phyloP scores from a whole-genome alignment of 768 basidiomycete species.

The Kwoniella europaea region DNA sequence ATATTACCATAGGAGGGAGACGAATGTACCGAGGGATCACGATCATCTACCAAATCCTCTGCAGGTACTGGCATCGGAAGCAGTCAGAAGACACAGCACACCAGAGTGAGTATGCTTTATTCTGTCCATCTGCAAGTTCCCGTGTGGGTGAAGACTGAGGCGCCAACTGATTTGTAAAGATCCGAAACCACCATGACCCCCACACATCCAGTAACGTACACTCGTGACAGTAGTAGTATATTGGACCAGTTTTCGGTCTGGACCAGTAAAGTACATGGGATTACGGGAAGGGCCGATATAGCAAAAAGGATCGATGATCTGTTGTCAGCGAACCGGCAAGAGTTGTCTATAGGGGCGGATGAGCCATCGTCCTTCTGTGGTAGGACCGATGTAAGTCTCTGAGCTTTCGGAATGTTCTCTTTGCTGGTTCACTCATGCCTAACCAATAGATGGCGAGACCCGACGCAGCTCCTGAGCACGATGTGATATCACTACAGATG shows the following conservation, averaged over 20 bases:
- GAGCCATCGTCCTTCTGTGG: slow-evolving; percentile 21
- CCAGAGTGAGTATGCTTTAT: slow-evolving; percentile 18
- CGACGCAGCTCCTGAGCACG: slow-evolving; percentile 23
- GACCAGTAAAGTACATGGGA: slow-evolving; percentile 8
- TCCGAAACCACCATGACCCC: slow-evolving; percentile 6
- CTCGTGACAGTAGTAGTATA: slow-evolving; percentile 10
- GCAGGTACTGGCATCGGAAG: slow-evolving; percentile 25
- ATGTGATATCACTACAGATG: slow-evolving; percentile 27
- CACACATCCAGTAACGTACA: not conserved
- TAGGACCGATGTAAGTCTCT: slow-evolving; percentile 20
- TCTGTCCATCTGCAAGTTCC: too few species aligned
- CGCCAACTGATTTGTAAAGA: not conserved
- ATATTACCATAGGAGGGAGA: not conserved
- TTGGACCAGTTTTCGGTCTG: slow-evolving; percentile 22
- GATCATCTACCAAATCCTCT: slow-evolving; percentile 25
- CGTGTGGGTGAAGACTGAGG: not conserved
- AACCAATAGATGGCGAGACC: slow-evolving; percentile 20
- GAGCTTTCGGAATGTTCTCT: too few species aligned
- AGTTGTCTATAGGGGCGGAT: not conserved
- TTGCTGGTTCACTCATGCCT: too few species aligned
- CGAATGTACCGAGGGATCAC: slow-evolving; percentile 5
- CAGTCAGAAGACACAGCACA: slow-evolving; percentile 19
- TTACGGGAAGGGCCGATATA: slow-evolving; percentile 2
- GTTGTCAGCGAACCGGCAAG: slow-evolving; percentile 1
- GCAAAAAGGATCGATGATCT: slow-evolving; percentile 10